Evolutionary conservation across 305 asterid genomes (phyloP).

Genomic region (Vinca major): DNA sequence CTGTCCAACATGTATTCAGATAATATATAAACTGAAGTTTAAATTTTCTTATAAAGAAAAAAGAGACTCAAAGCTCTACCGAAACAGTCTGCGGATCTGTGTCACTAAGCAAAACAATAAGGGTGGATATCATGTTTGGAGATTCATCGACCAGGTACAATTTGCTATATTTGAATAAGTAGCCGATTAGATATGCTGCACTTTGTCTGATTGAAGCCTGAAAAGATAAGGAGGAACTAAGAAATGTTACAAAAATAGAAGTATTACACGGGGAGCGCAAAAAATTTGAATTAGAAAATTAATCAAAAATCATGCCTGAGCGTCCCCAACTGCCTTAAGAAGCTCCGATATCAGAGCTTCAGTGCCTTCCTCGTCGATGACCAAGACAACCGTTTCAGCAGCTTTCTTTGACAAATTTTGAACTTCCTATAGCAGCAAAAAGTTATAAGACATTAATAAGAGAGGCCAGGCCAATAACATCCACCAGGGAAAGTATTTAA

Average conservation of each 20-base stretch:
- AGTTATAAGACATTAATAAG: neutral
- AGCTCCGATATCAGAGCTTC: slow-evolving; percentile 79
- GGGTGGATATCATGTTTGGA: slow-evolving; percentile 79
- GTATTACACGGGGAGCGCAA: neutral
- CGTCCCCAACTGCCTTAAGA: slow-evolving; percentile 79
- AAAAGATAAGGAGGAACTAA: slow-evolving; percentile 12
- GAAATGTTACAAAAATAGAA: neutral
- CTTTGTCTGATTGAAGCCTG: slow-evolving; percentile 79
- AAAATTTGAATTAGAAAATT: slow-evolving; percentile 3
- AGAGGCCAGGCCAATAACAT: neutral
- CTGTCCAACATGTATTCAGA: slow-evolving; percentile 33
- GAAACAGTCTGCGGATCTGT: slow-evolving; percentile 65
- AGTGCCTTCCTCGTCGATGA: slow-evolving; percentile 84
- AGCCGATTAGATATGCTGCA: slow-evolving; percentile 83
- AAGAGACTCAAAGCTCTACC: slow-evolving; percentile 34
- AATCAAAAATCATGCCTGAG: slow-evolving; percentile 48
- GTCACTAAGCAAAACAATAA: slow-evolving; percentile 80
- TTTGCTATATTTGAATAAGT: slow-evolving; percentile 82
- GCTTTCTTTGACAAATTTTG: slow-evolving; percentile 68
- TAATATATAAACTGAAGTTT: slow-evolving; percentile 13
- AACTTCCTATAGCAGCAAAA: slow-evolving; percentile 37
- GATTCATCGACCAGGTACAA: slow-evolving; percentile 89
- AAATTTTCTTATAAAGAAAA: slow-evolving; percentile 2
- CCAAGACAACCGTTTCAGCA: slow-evolving; percentile 91
- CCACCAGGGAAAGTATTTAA: neutral